phyloP scores from a whole-genome alignment of 768 basidiomycete species.

The Leccinum pellstonianum region DNA sequence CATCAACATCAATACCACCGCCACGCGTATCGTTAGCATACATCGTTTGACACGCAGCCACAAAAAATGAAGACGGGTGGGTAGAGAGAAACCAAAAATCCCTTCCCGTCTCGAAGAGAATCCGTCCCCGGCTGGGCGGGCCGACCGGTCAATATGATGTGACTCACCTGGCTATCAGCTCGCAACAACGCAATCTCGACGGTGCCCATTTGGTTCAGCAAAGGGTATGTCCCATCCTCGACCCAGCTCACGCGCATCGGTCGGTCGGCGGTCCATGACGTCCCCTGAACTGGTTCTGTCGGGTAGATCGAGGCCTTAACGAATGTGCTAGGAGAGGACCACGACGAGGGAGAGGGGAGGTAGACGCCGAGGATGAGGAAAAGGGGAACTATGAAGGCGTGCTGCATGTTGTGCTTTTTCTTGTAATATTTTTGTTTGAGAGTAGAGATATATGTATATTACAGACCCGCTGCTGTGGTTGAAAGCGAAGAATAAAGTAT shows the following conservation, averaged over 20 bases:
- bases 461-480: constrained; percentile 31
- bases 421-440: background rate
- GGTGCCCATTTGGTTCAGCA: constrained; percentile 40
- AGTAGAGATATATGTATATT: background rate
- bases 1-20: background rate
- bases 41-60: background rate
- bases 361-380: constrained; percentile 1
- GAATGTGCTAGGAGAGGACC: background rate
- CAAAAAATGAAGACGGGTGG: background rate
- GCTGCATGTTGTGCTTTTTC: constrained; percentile 11
- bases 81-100: background rate
- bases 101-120: background rate
- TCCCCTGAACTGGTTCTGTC: constrained; percentile 46
- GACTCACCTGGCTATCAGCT: constrained; percentile 10
- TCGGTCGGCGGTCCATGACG: constrained; percentile 45
- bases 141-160: background rate
- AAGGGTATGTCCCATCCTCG: constrained; percentile 45
- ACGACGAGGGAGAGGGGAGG: constrained; percentile 4
- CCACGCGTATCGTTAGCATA: background rate
- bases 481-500: background rate
- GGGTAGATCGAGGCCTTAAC: constrained; percentile 46
- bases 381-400: background rate
- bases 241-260: constrained; percentile 47
- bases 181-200: constrained; percentile 48
- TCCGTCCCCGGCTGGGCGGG: too few species aligned